Evolutionary conservation across 179 eudicot species (phyloP).

Genomic region (Silene coronaria): DNA sequence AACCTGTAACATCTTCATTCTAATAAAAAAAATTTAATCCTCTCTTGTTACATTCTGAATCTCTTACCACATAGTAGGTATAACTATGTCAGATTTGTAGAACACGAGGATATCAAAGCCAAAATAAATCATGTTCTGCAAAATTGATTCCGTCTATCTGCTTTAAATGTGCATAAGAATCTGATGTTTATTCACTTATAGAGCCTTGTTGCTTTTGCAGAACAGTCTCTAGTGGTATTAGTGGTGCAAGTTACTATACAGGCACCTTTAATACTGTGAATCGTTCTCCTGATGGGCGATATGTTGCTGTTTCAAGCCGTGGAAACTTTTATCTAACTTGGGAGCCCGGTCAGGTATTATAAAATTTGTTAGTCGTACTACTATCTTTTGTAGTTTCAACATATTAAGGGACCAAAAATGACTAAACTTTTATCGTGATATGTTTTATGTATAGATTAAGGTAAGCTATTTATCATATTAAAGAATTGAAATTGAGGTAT

Average conservation of each 20-base stretch:
- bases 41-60: not conserved
- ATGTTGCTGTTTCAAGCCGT: constrained; percentile 99
- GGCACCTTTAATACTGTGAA: constrained; percentile 93
- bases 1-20: too few species aligned
- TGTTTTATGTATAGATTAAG: too few species aligned
- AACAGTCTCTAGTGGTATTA: constrained; percentile 99
- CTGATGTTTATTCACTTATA: constrained; percentile 20
- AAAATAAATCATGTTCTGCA: not conserved
- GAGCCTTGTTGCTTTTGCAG: constrained; percentile 55
- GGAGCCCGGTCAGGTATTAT: constrained; percentile 99
- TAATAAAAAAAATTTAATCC: not conserved
- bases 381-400: too few species aligned
- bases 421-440: too few species aligned
- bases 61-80: not conserved
- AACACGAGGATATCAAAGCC: not conserved
- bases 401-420: too few species aligned
- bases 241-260: constrained; percentile 98
- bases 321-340: constrained; percentile 93
- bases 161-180: not conserved
- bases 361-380: too few species aligned
- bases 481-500: too few species aligned
- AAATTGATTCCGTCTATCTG: not conserved
- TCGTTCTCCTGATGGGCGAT: constrained; percentile 92
- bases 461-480: too few species aligned
- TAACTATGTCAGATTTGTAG: not conserved